Evolutionary conservation across 2,329 filamentous ascomycete species (phyloP), one percentile per base, ranked within the genome.

Genomic region (Trichoderma sp.): DNA sequence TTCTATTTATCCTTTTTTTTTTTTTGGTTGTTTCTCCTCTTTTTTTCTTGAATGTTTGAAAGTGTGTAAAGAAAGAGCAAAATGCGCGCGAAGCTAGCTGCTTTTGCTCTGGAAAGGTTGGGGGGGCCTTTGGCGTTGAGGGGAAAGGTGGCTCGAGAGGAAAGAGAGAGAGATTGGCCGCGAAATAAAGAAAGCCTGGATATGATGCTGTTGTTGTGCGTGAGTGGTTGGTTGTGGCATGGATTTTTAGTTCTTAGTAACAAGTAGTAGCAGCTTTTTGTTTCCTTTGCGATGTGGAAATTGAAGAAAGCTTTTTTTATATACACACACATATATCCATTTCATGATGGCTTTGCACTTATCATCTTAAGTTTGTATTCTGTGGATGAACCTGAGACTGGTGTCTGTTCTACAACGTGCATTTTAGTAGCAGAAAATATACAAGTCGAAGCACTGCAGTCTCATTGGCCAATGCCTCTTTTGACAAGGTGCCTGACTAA

Each of bases 121-220:
- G n/a, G 59, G 56, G 30, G 46, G 39, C 3, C 21, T 39, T 39
- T 59, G 65, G 55, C 39, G 65, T 68, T 64, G 51, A 43, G 63
- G 39, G 7, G 7, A 43, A n/a, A 26, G 46, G n/a, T 69, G 60
- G 60, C 26, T 52, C 16, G 39, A 43, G 39, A 73, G 68, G 39
- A 73, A 68, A 69, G 61, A 66, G 8, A 32, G 30, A 32, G 32
- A 11, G 68, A 49, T 49, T 72, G 51, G 43, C 21, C 59, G 24
- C 55, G 16, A 43, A 43, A 7, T 32, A 11, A 32, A 32, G 32
- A 43, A 46, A 34, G 59, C 56, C 69, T 72, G 71, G 71, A 72
- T 71, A 70, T 49, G 18, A 21, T 5, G 43, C 4, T 68, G 56
- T 26, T 21, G 39, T 18, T 68, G 51, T 32, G 24, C 6, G 30